Percentiles rank a stretch among this genome's conserved stretches.
Evolutionary conservation across 139 green algal genomes (phyloP).

Genomic region (Micromonas commoda): DNA sequence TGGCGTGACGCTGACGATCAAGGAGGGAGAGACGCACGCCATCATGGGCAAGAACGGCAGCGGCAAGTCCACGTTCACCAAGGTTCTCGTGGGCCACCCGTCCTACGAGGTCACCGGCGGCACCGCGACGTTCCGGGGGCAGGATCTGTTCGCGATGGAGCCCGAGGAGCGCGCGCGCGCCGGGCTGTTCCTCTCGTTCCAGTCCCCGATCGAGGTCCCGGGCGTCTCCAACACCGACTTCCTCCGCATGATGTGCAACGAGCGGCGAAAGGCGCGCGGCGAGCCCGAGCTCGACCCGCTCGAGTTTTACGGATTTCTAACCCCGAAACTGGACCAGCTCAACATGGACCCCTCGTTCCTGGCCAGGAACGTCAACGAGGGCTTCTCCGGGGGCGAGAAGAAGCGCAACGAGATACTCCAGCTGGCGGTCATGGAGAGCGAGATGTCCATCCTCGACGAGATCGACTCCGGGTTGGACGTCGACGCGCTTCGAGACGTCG

Average conservation of each 20-base stretch:
- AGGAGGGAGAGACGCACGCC: constrained; percentile 82
- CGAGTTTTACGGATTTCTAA: constrained; percentile 94
- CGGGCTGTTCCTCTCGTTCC: constrained; percentile 86
- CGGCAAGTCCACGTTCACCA: constrained; percentile 91
- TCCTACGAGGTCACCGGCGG: constrained; percentile 92
- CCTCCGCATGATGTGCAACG: constrained; percentile 87
- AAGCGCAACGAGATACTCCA: constrained; percentile 94
- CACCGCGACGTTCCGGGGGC: constrained; percentile 76
- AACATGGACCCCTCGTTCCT: constrained; percentile 97
- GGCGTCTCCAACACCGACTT: constrained; percentile 96
- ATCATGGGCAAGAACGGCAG: constrained; percentile 99
- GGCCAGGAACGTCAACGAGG: constrained; percentile 97
- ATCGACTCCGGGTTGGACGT: constrained; percentile 95
- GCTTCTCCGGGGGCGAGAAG: constrained; percentile 96
- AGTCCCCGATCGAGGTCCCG: constrained; percentile 90
- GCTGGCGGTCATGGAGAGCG: constrained; percentile 81
- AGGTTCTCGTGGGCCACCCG: constrained; percentile 93
- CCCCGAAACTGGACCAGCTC: constrained; percentile 88
- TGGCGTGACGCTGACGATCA: constrained; percentile 83
- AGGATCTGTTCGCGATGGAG: constrained; percentile 74
- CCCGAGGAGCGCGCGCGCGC: constrained; percentile 75
- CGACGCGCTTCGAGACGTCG: constrained; percentile 58
- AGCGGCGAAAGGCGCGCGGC: constrained; percentile 63
- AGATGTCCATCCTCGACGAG: constrained; percentile 57
- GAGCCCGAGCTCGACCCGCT: constrained; percentile 90